These are phyloP conservation scores for Nicotiana obtusifolia DNA, from an alignment of 257 asterid species.

Conservation along the genomic window DNA sequence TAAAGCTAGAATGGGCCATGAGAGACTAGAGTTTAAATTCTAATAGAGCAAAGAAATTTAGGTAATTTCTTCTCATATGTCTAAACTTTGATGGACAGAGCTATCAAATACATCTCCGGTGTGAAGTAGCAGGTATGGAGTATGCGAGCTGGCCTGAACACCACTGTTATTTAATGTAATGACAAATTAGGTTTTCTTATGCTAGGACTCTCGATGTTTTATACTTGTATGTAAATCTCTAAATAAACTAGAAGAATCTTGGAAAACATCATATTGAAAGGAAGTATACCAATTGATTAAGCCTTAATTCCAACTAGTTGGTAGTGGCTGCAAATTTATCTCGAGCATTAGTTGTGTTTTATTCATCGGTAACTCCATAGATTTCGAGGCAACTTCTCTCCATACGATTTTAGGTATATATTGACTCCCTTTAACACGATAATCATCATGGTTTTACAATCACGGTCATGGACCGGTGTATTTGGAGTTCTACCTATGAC, in stretches of 20 bases:
- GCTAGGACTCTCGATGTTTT: background rate
- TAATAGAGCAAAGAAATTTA: background rate
- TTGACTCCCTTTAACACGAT: too few relatives aligned
- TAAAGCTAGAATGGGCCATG: background rate
- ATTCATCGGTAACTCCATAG: background rate
- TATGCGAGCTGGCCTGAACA: background rate
- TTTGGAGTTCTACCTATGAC: too few relatives aligned
- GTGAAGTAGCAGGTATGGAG: background rate
- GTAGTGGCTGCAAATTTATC: background rate
- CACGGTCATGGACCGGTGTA: too few relatives aligned
- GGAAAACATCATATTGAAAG: background rate
- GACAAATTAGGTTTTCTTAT: background rate
- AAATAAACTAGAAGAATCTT: background rate
- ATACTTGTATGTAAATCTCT: background rate
- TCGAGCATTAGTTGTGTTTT: background rate
- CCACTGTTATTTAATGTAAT: background rate
- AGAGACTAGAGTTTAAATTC: background rate
- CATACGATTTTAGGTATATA: too few relatives aligned
- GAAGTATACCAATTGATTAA: background rate
- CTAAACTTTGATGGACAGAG: background rate
- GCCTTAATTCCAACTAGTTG: background rate
- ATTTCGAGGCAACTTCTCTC: too few relatives aligned
- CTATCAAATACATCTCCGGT: background rate
- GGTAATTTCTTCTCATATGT: background rate
- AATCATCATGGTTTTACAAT: too few relatives aligned